Evolutionary conservation across 192 early-diverging fungal species (phyloP), one percentile per base, ranked within the genome.

Genomic region (Rhizoclosmatium sp.): DNA sequence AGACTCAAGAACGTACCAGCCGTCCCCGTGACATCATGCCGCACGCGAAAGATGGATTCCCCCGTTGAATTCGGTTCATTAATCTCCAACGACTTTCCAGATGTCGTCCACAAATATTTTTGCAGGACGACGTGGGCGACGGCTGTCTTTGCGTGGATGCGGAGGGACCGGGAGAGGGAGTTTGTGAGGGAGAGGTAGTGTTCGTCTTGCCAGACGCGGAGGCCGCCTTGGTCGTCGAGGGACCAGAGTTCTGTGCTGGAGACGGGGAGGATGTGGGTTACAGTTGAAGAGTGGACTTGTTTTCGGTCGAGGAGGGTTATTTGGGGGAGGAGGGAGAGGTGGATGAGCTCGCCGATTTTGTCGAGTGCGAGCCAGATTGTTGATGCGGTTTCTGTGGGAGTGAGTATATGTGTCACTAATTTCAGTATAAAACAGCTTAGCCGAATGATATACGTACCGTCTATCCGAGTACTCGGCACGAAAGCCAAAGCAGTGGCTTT

Each of bases 31-130:
- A 79, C 42, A 40, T 82, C 84, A 19, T 72, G 58, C 45, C 75
- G 73, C 41, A 67, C 60, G 45, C 80, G 62, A 7, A 89, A 83
- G 42, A 83, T 77, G n/a, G 83, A 70, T 47, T 64, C 41, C 23
- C 19, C 14, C 5, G 10, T 49, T 7, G 7, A 19, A 31, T 80
- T 81, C 2, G 89, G 84, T 41, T 78, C 78, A 69, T 89, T 80
- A 4, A 92, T 85, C 82, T 93, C 87, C 19, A 95, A 79, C 31
- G 64, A 80, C 44, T 86, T 82, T 10, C 89, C 92, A 12, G 83
- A 75, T 0, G 88, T 85, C 47, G 89, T 87, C 92, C 93, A 95
- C 14, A 95, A 79, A 65, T 76, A 69, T 16, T 82, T 73, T 39
- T 67, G 51, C 46, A 21, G 47, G 16, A 87, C 89, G 21, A 87